phyloP scores from a whole-genome alignment of 148 eudicot species.

The Chenopodium quinoa region DNA sequence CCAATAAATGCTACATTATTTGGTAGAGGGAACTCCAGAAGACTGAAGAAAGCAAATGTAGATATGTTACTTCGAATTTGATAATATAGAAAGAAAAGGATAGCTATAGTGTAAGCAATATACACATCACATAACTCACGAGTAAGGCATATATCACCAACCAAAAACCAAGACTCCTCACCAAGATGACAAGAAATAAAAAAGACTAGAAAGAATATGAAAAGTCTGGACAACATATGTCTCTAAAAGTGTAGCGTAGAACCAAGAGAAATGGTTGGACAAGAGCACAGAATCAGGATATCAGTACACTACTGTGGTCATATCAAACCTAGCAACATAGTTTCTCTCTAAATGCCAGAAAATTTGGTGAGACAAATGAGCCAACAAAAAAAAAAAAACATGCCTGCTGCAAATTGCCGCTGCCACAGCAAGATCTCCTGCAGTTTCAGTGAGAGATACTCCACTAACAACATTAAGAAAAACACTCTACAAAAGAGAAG shows the following conservation, averaged over 20 bases:
- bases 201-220: not conserved
- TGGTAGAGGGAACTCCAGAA: constrained; percentile 81
- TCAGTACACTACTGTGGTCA: not conserved
- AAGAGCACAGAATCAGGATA: not conserved
- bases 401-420: constrained; percentile 99
- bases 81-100: not conserved
- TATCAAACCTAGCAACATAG: not conserved
- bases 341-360: not conserved
- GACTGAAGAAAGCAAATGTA: constrained; percentile 47
- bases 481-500: constrained; percentile 45
- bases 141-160: not conserved
- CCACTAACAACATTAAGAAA: constrained; percentile 82
- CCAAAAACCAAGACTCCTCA: not conserved
- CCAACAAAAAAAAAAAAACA: constrained; percentile 21
- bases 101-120: not conserved
- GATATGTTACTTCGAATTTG: not conserved
- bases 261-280: not conserved
- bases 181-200: not conserved
- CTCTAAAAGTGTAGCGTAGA: not conserved
- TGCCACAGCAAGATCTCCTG: constrained; percentile 96
- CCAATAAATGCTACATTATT: constrained; percentile 78
- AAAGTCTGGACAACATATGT: not conserved
- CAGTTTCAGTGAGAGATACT: constrained; percentile 60
- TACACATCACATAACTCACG: not conserved
- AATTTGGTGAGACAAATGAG: not conserved